Percentiles rank a stretch among this genome's conserved stretches.
These are phyloP conservation scores for Cylindrodendrum hubeiense DNA, from an alignment of 2,329 filamentous ascomycete species.

Conservation along the genomic window DNA sequence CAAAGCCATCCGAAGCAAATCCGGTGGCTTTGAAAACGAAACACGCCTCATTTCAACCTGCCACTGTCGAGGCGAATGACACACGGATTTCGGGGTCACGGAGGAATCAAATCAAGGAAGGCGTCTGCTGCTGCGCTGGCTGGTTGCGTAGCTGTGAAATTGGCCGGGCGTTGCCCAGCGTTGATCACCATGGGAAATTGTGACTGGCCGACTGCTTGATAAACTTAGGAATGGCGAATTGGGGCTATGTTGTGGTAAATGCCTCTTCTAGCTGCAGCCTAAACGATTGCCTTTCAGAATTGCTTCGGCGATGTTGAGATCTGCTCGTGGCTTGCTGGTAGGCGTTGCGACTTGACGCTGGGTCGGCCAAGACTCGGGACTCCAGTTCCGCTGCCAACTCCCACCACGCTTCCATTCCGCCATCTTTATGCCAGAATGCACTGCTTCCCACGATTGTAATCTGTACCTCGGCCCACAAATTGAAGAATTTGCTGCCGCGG, in stretches of 20 bases:
- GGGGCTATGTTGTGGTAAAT: not conserved
- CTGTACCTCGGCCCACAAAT: conserved; percentile 6
- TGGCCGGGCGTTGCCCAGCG: not conserved
- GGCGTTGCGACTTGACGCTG: not conserved
- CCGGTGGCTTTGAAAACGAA: not conserved
- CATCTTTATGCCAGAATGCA: not conserved
- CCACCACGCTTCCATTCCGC: not conserved
- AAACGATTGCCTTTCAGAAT: not conserved
- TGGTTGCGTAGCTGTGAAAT: not conserved
- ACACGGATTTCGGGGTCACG: too few relatives aligned
- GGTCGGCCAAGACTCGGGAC: not conserved
- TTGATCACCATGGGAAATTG: not conserved
- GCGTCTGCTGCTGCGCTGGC: not conserved
- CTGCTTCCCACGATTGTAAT: not conserved
- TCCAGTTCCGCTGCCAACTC: not conserved
- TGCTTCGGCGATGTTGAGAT: not conserved
- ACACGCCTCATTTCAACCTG: not conserved
- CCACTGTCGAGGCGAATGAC: not conserved
- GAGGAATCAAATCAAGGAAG: not conserved
- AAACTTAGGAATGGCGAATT: not conserved
- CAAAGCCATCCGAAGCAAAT: not conserved
- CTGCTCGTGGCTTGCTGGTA: not conserved
- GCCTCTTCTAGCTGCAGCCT: not conserved
- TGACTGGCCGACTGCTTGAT: not conserved
- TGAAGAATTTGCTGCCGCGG: not conserved